These are phyloP conservation scores for Cladosporium colombiae DNA, from an alignment of 2,329 filamentous ascomycete genomes.

Conservation along the genomic window DNA sequence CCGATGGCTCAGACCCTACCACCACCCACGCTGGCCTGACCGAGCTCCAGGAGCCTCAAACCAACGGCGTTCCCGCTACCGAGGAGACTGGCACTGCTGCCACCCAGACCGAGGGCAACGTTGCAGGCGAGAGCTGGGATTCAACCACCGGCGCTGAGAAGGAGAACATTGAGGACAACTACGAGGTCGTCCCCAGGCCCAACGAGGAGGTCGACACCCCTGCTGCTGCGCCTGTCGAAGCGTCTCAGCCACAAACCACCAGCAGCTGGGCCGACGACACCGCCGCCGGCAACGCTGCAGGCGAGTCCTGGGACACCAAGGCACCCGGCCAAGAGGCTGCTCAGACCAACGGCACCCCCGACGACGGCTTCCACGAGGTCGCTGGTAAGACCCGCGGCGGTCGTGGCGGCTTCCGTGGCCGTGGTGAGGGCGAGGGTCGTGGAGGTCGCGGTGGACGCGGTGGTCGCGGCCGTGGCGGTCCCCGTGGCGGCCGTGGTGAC, in stretches of 20 bases:
- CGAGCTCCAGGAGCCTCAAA: constrained; percentile 58
- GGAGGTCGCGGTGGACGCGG: constrained; percentile 38
- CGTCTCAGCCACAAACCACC: constrained; percentile 56
- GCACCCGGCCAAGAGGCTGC: constrained; percentile 43
- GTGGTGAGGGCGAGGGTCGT: constrained; percentile 35
- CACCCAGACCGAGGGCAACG: constrained; percentile 46
- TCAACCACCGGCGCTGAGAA: constrained; percentile 51
- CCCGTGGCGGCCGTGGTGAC: constrained; percentile 32
- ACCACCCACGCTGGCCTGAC: constrained; percentile 66
- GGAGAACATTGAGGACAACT: constrained; percentile 62
- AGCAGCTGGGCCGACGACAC: constrained; percentile 70
- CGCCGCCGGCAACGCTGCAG: constrained; percentile 33
- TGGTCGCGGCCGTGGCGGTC: constrained; percentile 47
- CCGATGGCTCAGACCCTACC: constrained; percentile 63
- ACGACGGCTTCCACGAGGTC: constrained; percentile 73
- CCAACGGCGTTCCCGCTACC: constrained; percentile 36
- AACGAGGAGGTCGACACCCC: constrained; percentile 72
- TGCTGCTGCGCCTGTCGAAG: constrained; percentile 55
- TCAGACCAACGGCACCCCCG: constrained; percentile 24
- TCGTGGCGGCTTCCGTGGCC: constrained; percentile 48
- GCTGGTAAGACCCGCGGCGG: constrained; percentile 34
- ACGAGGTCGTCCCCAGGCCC: constrained; percentile 75
- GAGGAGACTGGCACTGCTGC: constrained; percentile 23
- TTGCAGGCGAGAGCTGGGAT: constrained; percentile 69
- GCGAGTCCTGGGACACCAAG: constrained; percentile 36